phyloP scores from a whole-genome alignment of 371 early-diverging fungal species.

The Thermomucor indicae-seudaticae region DNA sequence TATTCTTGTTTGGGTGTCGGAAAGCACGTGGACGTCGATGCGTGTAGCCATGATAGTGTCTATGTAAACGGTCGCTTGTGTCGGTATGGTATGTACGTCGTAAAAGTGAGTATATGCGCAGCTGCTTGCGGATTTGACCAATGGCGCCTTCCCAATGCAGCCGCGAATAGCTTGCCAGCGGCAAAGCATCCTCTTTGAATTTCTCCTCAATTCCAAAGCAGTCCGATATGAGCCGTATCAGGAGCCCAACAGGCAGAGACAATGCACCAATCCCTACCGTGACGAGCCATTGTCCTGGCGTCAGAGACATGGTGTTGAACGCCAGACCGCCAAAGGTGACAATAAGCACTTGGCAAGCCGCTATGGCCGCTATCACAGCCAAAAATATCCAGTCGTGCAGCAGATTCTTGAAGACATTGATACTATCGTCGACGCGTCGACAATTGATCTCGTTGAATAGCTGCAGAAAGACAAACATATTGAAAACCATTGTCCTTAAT shows the following conservation, averaged over 20 bases:
- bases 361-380: slow-evolving; percentile 62
- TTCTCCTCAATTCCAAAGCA: slow-evolving; percentile 36
- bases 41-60: neutral
- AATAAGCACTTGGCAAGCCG: slow-evolving; percentile 76
- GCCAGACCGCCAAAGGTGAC: slow-evolving; percentile 87
- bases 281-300: slow-evolving; percentile 74
- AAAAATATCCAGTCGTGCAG: slow-evolving; percentile 76
- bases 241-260: slow-evolving; percentile 80
- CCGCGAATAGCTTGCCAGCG: slow-evolving; percentile 48
- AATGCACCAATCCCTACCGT: slow-evolving; percentile 70
- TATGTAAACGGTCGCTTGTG: neutral
- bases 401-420: slow-evolving; percentile 86
- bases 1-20: neutral
- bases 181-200: slow-evolving; percentile 52
- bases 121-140: slow-evolving; percentile 43
- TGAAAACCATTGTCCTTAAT: slow-evolving; percentile 87
- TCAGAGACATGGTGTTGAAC: slow-evolving; percentile 76
- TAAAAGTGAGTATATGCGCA: slow-evolving; percentile 44
- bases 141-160: slow-evolving; percentile 59
- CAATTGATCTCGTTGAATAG: slow-evolving; percentile 90
- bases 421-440: slow-evolving; percentile 64
- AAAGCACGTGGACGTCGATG: neutral
- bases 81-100: slow-evolving; percentile 15
- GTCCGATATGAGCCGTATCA: slow-evolving; percentile 76
- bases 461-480: slow-evolving; percentile 93